Percentiles rank a stretch among this genome's conserved stretches.
These are phyloP conservation scores for Ramaria rubella DNA, from an alignment of 768 basidiomycete species.

Conservation along the genomic window DNA sequence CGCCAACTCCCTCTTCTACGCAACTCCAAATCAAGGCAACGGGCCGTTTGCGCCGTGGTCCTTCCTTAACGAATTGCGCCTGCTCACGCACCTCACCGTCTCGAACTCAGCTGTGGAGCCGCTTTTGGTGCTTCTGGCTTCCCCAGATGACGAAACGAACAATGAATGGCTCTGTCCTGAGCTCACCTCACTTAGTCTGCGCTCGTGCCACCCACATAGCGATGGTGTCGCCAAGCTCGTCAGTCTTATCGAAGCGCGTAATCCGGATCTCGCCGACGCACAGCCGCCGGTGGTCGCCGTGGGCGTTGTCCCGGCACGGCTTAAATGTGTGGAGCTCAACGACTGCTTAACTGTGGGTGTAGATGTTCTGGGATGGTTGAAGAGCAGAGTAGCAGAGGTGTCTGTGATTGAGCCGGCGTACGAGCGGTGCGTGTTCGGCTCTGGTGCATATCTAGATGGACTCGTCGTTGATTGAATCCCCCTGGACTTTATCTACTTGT, in stretches of 20 bases:
- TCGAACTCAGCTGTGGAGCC: constrained; percentile 63
- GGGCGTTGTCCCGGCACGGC: constrained; percentile 45
- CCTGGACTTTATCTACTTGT: background rate
- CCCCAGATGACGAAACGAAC: constrained; percentile 51
- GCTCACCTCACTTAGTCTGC: constrained; percentile 53
- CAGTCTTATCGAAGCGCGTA: constrained; percentile 63
- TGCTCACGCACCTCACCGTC: constrained; percentile 53
- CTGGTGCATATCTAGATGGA: background rate
- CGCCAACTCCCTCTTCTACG: constrained; percentile 26
- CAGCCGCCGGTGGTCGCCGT: constrained; percentile 28
- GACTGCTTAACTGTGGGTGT: constrained; percentile 61
- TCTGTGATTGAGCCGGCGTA: constrained; percentile 53
- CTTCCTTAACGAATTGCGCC: constrained; percentile 53
- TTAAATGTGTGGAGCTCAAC: constrained; percentile 55
- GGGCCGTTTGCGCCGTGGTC: constrained; percentile 55
- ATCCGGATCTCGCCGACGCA: constrained; percentile 42
- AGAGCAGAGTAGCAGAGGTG: constrained; percentile 53
- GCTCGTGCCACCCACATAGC: constrained; percentile 55
- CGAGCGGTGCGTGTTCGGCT: constrained; percentile 30
- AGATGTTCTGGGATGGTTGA: constrained; percentile 67
- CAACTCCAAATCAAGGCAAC: constrained; percentile 39
- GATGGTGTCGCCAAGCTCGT: constrained; percentile 65
- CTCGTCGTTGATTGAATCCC: constrained; percentile 3
- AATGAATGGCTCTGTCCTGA: constrained; percentile 58
- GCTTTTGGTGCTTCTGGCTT: constrained; percentile 48